Evolutionary conservation across 495 filamentous ascomycete species (phyloP), one percentile per base, ranked within the genome.

Genomic region (Cladorrhinum samala): DNA sequence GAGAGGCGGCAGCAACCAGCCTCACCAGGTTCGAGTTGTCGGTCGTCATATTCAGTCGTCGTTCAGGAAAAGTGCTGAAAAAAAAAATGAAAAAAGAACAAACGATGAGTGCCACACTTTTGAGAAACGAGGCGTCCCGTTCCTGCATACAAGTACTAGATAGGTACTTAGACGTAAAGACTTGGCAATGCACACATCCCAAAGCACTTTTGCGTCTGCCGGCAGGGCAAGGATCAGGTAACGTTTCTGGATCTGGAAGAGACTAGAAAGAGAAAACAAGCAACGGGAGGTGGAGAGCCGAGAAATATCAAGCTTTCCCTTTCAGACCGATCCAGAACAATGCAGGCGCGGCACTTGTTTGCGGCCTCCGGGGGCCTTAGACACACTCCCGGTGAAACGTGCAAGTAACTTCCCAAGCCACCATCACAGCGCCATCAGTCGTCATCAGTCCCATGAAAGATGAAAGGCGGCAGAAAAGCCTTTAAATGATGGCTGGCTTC

Each of bases 1-100:
- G 36, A 9, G 46, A 47, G n/a, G 53, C 53, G 11, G 50, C 58
- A 19, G 53, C 53, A 16, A 52, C 52, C n/a, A 64, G 52, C 27
- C 59, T 30, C 30, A 50, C 46, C 9, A 61, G 42, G 9, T 13
- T 46, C 17, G 14, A 18, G 27, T 33, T 20, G 50, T 18, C 17
- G 25, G 16, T 38, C 3, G 27, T 1, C 25, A 51, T 50, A 17
- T 21, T 38, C 17, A 4, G 14, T 30, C 21, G 17, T 7, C n/a
- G n/a, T n/a, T n/a, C n/a, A n/a, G n/a, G n/a, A n/a, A n/a, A n/a
- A n/a, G n/a, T n/a, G n/a, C n/a, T n/a, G n/a, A n/a, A 27, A 24
- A 2, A 38, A 53, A 33, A 48, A 20, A 33, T 33, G 27, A n/a
- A n/a, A n/a, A n/a, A n/a, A n/a, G n/a, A n/a, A n/a, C n/a, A n/a